Percentiles rank a stretch among this genome's conserved stretches.
These are phyloP conservation scores for Hyaloperonospora arabidopsidis DNA, from an alignment of 352 stramenopile genomes.

Conservation along the genomic window DNA sequence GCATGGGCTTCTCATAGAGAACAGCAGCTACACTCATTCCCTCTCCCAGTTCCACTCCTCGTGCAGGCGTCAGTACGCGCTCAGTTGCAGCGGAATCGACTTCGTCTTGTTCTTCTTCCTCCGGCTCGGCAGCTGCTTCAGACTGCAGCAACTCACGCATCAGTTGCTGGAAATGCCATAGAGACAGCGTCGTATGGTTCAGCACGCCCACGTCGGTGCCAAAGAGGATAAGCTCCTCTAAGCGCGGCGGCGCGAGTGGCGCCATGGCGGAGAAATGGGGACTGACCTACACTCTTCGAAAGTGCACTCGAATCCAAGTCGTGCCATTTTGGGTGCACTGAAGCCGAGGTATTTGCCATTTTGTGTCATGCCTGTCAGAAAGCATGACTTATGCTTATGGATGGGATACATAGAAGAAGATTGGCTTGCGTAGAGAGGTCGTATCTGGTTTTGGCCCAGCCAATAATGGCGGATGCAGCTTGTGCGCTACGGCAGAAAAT, in stretches of 20 bases:
- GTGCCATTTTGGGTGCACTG: no score
- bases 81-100: slow-evolving; percentile 2
- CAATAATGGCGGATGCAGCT: no score
- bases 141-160: slow-evolving; percentile 38
- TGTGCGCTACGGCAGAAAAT: no score
- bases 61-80: neutral
- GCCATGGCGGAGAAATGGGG: slow-evolving; percentile 11
- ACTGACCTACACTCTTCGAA: no score
- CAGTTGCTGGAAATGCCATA: slow-evolving; percentile 77
- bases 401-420: no score
- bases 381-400: no score
- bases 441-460: no score
- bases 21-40: slow-evolving; percentile 65
- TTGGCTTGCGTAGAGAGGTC: no score
- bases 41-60: slow-evolving; percentile 45
- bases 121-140: slow-evolving; percentile 6
- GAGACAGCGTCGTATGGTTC: slow-evolving; percentile 64
- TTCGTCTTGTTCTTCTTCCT: slow-evolving; percentile 15
- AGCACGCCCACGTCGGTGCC: slow-evolving; percentile 57
- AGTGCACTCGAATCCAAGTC: no score
- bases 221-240: slow-evolving; percentile 53
- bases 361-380: neutral
- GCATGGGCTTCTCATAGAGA: slow-evolving; percentile 16
- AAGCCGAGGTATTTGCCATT: neutral
- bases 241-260: slow-evolving; percentile 13